These are phyloP conservation scores for Yamadazyma diospyri DNA, from an alignment of 1,139 yeast species.

Conservation along the genomic window DNA sequence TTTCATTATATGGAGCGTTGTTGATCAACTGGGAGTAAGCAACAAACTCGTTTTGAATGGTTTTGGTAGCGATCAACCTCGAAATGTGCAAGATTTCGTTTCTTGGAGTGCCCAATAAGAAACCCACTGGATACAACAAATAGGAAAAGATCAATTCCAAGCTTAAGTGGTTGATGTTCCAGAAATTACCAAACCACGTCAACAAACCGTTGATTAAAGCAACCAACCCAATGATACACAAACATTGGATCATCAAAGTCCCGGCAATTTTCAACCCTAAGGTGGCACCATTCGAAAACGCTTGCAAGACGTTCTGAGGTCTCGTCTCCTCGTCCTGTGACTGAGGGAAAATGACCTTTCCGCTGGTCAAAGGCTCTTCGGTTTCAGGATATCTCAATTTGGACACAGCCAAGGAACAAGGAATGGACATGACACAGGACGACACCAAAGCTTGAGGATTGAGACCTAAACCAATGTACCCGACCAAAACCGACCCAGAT, in stretches of 20 bases:
- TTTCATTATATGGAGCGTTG: slow-evolving; percentile 42
- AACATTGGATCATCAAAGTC: slow-evolving; percentile 56
- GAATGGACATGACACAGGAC: slow-evolving; percentile 70
- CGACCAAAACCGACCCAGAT: slow-evolving; percentile 63
- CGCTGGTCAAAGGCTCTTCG: slow-evolving; percentile 53
- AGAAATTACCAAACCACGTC: slow-evolving; percentile 63
- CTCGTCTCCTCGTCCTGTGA: slow-evolving; percentile 34
- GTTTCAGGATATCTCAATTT: slow-evolving; percentile 62
- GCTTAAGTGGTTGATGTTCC: slow-evolving; percentile 53
- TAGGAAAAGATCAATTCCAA: slow-evolving; percentile 58
- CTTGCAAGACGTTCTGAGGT: slow-evolving; percentile 59
- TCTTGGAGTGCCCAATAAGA: slow-evolving; percentile 60
- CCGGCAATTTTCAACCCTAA: slow-evolving; percentile 60
- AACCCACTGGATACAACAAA: slow-evolving; percentile 58
- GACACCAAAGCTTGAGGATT: slow-evolving; percentile 64
- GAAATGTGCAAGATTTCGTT: slow-evolving; percentile 51
- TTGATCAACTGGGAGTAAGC: slow-evolving; percentile 47
- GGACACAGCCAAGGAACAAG: slow-evolving; percentile 62
- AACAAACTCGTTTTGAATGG: slow-evolving; percentile 63
- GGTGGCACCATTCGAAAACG: slow-evolving; percentile 61
- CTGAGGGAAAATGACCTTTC: slow-evolving; percentile 47
- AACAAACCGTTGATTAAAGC: slow-evolving; percentile 56
- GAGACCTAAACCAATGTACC: slow-evolving; percentile 63
- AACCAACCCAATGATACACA: slow-evolving; percentile 63
- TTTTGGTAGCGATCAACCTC: slow-evolving; percentile 53